Conservation (phyloP, 2,329 filamentous ascomycete genomes). For the Westerdykella sp. region DNA sequence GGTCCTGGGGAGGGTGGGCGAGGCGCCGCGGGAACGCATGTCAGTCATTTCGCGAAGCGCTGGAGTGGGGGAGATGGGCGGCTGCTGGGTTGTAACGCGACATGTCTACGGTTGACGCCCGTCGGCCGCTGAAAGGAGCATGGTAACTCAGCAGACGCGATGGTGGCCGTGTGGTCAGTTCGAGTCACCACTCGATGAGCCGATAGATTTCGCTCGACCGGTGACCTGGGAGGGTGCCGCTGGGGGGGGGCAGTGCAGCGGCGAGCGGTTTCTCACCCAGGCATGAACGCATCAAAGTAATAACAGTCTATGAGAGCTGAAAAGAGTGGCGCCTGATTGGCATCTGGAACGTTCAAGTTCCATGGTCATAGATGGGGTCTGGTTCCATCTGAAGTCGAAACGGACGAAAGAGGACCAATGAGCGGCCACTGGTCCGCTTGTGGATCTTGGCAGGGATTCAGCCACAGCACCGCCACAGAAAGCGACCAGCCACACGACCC, state of each 20-base stretch:
- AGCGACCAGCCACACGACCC: no score
- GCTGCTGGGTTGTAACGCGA: neutral
- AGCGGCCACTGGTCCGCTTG: no score
- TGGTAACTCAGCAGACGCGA: neutral
- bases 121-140: neutral
- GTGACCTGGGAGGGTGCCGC: neutral
- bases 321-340: neutral
- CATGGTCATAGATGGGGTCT: neutral
- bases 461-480: no score
- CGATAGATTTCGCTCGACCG: neutral
- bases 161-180: neutral
- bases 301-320: neutral
- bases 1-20: no score
- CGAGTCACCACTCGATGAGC: neutral
- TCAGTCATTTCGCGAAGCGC: neutral
- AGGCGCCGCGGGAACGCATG: no score
- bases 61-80: neutral
- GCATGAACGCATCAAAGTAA: neutral
- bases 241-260: neutral
- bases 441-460: no score
- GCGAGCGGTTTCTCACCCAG: neutral
- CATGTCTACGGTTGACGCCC: neutral
- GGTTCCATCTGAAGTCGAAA: no score
- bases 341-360: neutral
- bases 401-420: no score